phyloP scores from a whole-genome alignment of 1,284 basidiomycete species.

The Trichosporon faecale region DNA sequence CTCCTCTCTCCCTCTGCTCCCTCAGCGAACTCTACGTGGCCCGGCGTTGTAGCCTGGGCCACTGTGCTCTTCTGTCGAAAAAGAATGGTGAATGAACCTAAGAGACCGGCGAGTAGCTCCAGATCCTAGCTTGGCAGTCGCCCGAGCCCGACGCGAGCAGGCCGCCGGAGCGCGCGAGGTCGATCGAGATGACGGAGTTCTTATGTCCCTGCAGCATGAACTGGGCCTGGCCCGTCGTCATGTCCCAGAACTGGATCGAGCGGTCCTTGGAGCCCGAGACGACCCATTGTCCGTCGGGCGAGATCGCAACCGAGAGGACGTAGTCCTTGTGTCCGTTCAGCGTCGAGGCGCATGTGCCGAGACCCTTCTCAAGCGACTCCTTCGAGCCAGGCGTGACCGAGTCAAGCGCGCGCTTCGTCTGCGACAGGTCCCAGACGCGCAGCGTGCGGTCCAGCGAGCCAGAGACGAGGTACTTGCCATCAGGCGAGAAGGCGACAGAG shows the following conservation, averaged over 20 bases:
- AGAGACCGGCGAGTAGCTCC: conserved; percentile 53
- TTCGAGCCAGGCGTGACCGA: conserved; percentile 31
- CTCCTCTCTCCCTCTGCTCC: not conserved
- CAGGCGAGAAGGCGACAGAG: conserved; percentile 80
- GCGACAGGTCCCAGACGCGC: conserved; percentile 75
- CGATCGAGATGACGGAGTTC: conserved; percentile 84
- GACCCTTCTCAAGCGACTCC: conserved; percentile 49
- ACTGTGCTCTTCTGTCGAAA: no score
- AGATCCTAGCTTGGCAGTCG: conserved; percentile 77
- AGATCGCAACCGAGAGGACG: conserved; percentile 61
- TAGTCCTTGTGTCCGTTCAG: conserved; percentile 75
- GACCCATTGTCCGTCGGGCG: conserved; percentile 80
- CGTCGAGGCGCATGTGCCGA: conserved; percentile 66
- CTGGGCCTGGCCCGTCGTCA: conserved; percentile 67
- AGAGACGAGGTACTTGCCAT: conserved; percentile 69
- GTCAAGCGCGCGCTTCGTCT: conserved; percentile 47
- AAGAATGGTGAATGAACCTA: not conserved
- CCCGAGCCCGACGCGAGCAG: conserved; percentile 81
- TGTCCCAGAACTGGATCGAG: conserved; percentile 84
- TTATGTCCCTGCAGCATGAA: conserved; percentile 86
- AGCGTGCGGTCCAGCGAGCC: conserved; percentile 83
- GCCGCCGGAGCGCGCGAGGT: conserved; percentile 69
- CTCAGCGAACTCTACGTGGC: no score
- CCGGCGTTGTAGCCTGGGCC: no score
- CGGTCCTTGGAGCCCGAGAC: conserved; percentile 89